phyloP scores from a whole-genome alignment of 371 early-diverging fungal species.

The Mortierella sp. region DNA sequence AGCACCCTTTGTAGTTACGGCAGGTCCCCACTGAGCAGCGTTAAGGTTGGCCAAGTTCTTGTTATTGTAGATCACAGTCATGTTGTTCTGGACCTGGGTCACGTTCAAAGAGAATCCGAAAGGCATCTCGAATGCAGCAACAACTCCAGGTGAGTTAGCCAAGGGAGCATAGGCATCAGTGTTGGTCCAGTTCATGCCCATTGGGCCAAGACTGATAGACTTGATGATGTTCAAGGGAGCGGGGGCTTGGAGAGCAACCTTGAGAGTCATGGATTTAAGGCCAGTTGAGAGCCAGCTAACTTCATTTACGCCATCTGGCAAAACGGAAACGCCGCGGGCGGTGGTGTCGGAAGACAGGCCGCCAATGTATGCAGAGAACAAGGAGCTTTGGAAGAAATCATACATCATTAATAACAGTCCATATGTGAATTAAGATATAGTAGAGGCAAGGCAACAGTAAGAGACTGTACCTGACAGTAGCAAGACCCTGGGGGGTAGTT shows the following conservation, averaged over 20 bases:
- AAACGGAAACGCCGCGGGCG: conserved; percentile 68
- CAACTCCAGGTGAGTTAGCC: conserved; percentile 63
- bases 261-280: conserved; percentile 60
- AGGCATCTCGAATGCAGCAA: conserved; percentile 69
- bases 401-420: conserved; percentile 23
- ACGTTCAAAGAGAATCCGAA: conserved; percentile 72
- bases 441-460: no score
- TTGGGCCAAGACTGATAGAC: conserved; percentile 64
- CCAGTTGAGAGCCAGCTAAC: conserved; percentile 71
- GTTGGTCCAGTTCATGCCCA: conserved; percentile 67
- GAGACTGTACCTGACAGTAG: conserved; percentile 61
- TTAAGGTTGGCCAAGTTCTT: conserved; percentile 62
- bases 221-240: conserved; percentile 68
- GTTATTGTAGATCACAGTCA: conserved; percentile 65
- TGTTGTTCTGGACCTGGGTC: conserved; percentile 68
- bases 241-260: conserved; percentile 49
- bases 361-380: conserved; percentile 70
- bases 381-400: conserved; percentile 25
- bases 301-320: conserved; percentile 69
- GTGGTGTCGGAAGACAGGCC: conserved; percentile 64
- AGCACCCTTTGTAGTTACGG: conserved; percentile 61
- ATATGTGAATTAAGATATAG: no score
- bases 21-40: conserved; percentile 59
- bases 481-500: conserved; percentile 60
- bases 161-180: conserved; percentile 65